These are phyloP conservation scores for Letharia lupina DNA, from an alignment of 495 filamentous ascomycete genomes.

Conservation along the genomic window DNA sequence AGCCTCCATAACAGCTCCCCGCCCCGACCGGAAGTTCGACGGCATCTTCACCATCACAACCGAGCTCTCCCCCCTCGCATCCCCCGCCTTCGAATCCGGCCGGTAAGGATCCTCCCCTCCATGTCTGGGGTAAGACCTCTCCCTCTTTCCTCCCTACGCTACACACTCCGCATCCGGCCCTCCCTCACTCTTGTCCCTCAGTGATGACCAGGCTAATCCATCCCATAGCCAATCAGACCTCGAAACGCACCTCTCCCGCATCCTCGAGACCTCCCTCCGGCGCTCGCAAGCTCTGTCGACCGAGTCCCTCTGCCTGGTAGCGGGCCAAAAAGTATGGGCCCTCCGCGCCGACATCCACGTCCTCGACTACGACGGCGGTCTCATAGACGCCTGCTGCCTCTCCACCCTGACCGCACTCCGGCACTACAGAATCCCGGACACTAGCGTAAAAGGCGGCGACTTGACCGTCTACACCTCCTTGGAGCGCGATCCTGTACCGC, in stretches of 20 bases:
- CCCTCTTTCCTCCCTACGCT: not conserved
- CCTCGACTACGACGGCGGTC: slow-evolving; percentile 76
- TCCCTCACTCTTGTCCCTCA: slow-evolving; percentile 4
- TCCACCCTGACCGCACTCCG: slow-evolving; percentile 77
- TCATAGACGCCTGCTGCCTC: slow-evolving; percentile 78
- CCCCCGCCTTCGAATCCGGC: slow-evolving; percentile 80
- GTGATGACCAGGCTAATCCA: slow-evolving; percentile 12
- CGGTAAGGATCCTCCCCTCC: slow-evolving; percentile 41
- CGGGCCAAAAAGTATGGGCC: slow-evolving; percentile 81
- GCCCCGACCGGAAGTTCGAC: slow-evolving; percentile 83
- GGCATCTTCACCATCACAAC: slow-evolving; percentile 86
- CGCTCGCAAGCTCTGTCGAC: slow-evolving; percentile 86
- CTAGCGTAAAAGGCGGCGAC: slow-evolving; percentile 69
- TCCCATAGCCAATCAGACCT: slow-evolving; percentile 55
- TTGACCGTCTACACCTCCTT: slow-evolving; percentile 70
- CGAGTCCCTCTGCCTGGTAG: slow-evolving; percentile 88
- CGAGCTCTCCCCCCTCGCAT: slow-evolving; percentile 87
- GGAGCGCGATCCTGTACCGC: slow-evolving; percentile 82
- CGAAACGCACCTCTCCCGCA: slow-evolving; percentile 74
- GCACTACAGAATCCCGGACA: slow-evolving; percentile 84
- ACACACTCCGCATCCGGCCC: not conserved
- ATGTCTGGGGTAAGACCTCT: slow-evolving; percentile 15
- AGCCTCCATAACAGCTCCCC: slow-evolving; percentile 76
- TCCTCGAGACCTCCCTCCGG: slow-evolving; percentile 88
- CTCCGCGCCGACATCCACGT: slow-evolving; percentile 86